Base-by-base conservation (phyloP, 1,139 yeast genomes). In the Zygoascus hellenicus region DNA sequence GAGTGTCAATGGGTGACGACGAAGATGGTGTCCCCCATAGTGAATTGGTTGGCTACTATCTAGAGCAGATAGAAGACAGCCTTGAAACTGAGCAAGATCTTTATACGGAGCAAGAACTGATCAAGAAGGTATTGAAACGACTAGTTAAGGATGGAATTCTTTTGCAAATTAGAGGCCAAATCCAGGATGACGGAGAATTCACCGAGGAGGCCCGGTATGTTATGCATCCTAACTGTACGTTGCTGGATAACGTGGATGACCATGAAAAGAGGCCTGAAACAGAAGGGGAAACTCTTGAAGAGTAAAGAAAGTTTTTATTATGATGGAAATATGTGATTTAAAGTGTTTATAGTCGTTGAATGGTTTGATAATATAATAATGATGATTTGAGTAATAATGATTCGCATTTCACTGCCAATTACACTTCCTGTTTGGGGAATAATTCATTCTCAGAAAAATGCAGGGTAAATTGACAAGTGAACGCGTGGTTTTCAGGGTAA, bases 71-170 rank as follows among this genome's bases (percentile, higher is more conserved):
- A 51, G 96, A 88, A 65, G 80, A 80, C 51, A 83, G 79, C 48
- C 71, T 92, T 40, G 72, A 77, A 29, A 74, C 84, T 3, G 96
- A 83, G 58, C 79, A 75, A 42, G 88, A 85, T 45, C 83, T 81
- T 59, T 78, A 81, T 68, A 70, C 68, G 14, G 97, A 90, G 63
- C 72, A 85, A 53, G 77, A 75, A 43, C 72, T 87, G 48, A 88
- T 89, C 2, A 77, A 74, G 57, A 92, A 88, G 65, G 96, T 94
- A 13, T 70, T 92, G 61, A 83, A 81, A 64, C 76, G 94, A 57
- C 75, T 94, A 59, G 95, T 84, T 22, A 85, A 84, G 62, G 97
- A 92, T 62, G 79, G 86, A 60, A 81, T 92, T 38, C 74, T 92
- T 59, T 81, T 92, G 88, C 82, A 81, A 58, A 81, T 94, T 43